Evolutionary conservation across 257 asterid species (phyloP).

Genomic region (Primulina tabacum): DNA sequence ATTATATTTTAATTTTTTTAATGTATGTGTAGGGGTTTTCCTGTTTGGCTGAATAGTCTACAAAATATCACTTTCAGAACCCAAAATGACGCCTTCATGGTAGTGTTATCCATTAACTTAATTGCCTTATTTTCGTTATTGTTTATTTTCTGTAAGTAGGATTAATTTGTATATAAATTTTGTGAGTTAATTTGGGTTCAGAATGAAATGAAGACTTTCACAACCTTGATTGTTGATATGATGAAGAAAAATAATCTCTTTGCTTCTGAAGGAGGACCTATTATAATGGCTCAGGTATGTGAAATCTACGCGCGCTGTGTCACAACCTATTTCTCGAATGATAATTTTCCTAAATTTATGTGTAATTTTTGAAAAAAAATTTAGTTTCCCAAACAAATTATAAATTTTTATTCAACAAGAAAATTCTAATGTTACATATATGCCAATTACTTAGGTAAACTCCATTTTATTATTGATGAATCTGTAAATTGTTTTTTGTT

Average conservation of each 20-base stretch:
- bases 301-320: not conserved
- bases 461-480: no score
- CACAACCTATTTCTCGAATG: no score
- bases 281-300: slow-evolving; percentile 52
- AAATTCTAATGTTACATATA: no score
- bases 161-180: not conserved
- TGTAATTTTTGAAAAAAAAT: no score
- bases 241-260: slow-evolving; percentile 38
- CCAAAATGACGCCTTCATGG: slow-evolving; percentile 35
- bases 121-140: no score
- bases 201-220: slow-evolving; percentile 44
- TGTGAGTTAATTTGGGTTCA: not conserved
- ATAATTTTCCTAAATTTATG: no score
- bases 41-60: slow-evolving; percentile 44
- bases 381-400: no score
- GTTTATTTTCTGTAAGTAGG: no score
- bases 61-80: slow-evolving; percentile 37
- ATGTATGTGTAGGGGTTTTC: slow-evolving; percentile 36
- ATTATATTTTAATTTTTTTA: not conserved
- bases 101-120: not conserved
- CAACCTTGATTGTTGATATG: slow-evolving; percentile 35
- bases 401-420: no score
- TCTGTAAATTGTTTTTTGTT: no score
- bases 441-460: no score
- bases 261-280: slow-evolving; percentile 50